Percentiles rank a stretch among this genome's conserved stretches.
Conservation (phyloP, 306 rosid genomes). For the Trichosanthes truncata region DNA sequence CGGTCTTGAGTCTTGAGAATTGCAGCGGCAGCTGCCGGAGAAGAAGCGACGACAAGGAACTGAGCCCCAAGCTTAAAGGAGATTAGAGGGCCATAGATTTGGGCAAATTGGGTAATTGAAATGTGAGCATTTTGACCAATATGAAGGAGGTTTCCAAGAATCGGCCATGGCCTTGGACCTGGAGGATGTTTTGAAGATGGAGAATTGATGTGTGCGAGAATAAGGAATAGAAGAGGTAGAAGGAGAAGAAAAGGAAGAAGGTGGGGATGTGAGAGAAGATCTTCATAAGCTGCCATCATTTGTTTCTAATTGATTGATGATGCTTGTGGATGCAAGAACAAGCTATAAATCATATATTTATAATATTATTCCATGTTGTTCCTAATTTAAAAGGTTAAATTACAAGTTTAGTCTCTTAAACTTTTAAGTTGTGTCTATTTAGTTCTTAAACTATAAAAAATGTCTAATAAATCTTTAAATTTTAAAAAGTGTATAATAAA, state of each 20-base stretch:
- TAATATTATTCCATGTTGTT: too few relatives aligned
- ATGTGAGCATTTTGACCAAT: neutral
- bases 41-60: neutral
- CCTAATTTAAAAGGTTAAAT: too few relatives aligned
- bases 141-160: neutral
- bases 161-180: conserved; percentile 13
- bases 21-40: neutral
- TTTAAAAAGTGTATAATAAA: too few relatives aligned
- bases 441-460: too few relatives aligned
- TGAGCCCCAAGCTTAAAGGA: conserved; percentile 8
- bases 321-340: too few relatives aligned
- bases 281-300: too few relatives aligned
- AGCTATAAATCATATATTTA: too few relatives aligned
- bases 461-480: too few relatives aligned
- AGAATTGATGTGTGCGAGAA: neutral
- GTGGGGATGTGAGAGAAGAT: neutral
- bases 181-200: neutral
- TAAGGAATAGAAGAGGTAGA: neutral
- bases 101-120: neutral
- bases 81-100: conserved; percentile 7
- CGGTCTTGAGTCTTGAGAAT: conserved; percentile 11
- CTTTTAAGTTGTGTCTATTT: too few relatives aligned
- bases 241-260: neutral
- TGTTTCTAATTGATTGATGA: too few relatives aligned
- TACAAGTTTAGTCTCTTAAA: too few relatives aligned